These are phyloP conservation scores for Durio zibethinus DNA, from an alignment of 345 rosid genomes.

Conservation along the genomic window DNA sequence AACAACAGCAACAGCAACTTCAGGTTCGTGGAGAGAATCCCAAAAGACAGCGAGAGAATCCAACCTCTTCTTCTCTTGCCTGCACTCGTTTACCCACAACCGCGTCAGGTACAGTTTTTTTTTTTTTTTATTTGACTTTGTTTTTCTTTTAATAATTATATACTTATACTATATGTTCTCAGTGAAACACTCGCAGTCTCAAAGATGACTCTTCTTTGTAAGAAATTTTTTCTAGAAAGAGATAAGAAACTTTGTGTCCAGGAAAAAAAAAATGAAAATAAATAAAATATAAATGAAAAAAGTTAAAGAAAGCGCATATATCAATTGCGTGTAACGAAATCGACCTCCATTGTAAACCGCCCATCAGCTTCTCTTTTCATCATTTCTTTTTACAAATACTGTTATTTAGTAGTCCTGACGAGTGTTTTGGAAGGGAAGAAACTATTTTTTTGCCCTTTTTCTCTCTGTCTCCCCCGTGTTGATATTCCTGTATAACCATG, in stretches of 20 bases:
- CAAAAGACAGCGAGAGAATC: slow-evolving; percentile 37
- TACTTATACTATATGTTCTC: background rate
- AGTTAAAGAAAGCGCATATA: slow-evolving; percentile 11
- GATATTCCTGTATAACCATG: slow-evolving; percentile 16
- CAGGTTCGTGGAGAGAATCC: slow-evolving; percentile 28
- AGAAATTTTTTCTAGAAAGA: slow-evolving; percentile 7
- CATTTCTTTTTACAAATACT: slow-evolving; percentile 20
- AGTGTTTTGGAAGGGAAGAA: slow-evolving; percentile 33
- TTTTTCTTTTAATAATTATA: background rate
- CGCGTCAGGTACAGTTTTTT: background rate
- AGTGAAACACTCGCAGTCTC: slow-evolving; percentile 3
- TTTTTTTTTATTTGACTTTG: background rate
- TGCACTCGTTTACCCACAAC: slow-evolving; percentile 10
- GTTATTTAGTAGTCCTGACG: slow-evolving; percentile 38
- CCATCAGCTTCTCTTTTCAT: slow-evolving; percentile 24
- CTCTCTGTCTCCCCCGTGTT: slow-evolving; percentile 11
- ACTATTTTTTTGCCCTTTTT: slow-evolving; percentile 23
- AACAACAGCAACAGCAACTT: slow-evolving; percentile 28
- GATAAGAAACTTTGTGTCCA: slow-evolving; percentile 1
- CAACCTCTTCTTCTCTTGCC: slow-evolving; percentile 9
- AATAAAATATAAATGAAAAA: background rate
- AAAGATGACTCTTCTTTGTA: slow-evolving; percentile 12
- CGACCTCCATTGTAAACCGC: background rate
- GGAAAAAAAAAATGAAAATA: background rate
- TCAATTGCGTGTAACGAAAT: slow-evolving; percentile 27